Percentiles rank a stretch among this genome's conserved stretches.
Evolutionary conservation across 2,329 filamentous ascomycete species (phyloP).

Genomic region (Calonectria naviculata): DNA sequence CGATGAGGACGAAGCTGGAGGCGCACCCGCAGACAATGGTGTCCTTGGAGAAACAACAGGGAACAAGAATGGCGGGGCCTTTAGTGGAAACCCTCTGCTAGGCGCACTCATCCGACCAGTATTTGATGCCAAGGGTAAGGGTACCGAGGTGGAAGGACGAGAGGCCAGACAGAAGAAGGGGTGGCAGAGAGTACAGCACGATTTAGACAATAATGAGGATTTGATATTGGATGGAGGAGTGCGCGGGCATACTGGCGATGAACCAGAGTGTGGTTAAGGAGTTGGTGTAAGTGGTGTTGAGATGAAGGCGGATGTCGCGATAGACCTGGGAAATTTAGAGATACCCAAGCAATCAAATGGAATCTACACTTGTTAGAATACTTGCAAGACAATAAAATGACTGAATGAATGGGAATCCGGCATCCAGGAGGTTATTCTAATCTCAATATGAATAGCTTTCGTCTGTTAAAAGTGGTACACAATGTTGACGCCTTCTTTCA

Average conservation of each 20-base stretch:
- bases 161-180: slow-evolving; percentile 55
- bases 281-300: background rate
- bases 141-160: slow-evolving; percentile 48
- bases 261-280: slow-evolving; percentile 52
- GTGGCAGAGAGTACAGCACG: slow-evolving; percentile 72
- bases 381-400: background rate
- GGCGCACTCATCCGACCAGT: slow-evolving; percentile 74
- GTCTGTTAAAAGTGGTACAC: no score
- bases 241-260: slow-evolving; percentile 53
- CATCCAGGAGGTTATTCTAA: background rate
- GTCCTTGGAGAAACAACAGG: slow-evolving; percentile 47
- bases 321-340: background rate
- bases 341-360: background rate
- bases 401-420: background rate
- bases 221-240: slow-evolving; percentile 69
- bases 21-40: slow-evolving; percentile 41
- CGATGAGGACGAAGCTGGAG: slow-evolving; percentile 48
- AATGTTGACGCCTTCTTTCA: no score
- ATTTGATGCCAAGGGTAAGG: slow-evolving; percentile 65
- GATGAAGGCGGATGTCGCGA: background rate
- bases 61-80: slow-evolving; percentile 61
- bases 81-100: slow-evolving; percentile 76
- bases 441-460: background rate
- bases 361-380: background rate
- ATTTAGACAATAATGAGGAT: slow-evolving; percentile 67